phyloP scores from a whole-genome alignment of 352 stramenopile species.

The Pythium volutum region DNA sequence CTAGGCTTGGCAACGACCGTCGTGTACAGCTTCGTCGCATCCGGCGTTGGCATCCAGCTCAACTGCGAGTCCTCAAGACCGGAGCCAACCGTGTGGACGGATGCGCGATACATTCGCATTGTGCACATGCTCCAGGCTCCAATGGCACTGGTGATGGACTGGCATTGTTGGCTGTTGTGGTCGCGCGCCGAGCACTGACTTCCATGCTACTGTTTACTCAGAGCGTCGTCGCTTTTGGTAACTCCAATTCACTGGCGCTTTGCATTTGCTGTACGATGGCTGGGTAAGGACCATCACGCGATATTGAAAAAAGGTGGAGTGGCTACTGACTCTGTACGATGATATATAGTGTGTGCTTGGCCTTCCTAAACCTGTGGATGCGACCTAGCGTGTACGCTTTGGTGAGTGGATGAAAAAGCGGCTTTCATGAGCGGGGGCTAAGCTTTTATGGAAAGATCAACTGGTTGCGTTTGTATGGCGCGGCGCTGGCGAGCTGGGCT shows the following conservation, averaged over 20 bases:
- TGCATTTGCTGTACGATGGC: constrained; percentile 9
- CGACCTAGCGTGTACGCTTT: constrained; percentile 43
- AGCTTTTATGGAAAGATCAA: constrained; percentile 37
- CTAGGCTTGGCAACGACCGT: constrained; percentile 27
- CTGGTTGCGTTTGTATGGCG: constrained; percentile 41
- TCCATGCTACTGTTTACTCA: neutral
- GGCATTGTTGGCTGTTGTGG: neutral
- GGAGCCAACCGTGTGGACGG: constrained; percentile 53
- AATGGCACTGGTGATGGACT: constrained; percentile 40
- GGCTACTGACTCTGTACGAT: neutral
- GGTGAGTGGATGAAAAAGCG: constrained; percentile 22
- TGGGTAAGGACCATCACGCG: constrained; percentile 7
- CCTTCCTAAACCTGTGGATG: constrained; percentile 41
- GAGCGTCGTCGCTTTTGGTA: constrained; percentile 24
- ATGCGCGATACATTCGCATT: constrained; percentile 44
- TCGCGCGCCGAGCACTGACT: neutral
- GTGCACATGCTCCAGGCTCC: constrained; percentile 37
- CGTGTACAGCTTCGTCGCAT: constrained; percentile 33
- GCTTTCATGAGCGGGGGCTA: neutral
- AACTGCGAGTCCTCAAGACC: constrained; percentile 56
- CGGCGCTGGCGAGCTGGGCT: constrained; percentile 41
- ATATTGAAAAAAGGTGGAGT: too few species aligned
- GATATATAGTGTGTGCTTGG: constrained; percentile 11
- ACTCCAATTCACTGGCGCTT: constrained; percentile 21
- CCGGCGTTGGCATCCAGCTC: constrained; percentile 45